phyloP scores from a whole-genome alignment of 202 grass and related monocot species.

The Zizania palustris region DNA sequence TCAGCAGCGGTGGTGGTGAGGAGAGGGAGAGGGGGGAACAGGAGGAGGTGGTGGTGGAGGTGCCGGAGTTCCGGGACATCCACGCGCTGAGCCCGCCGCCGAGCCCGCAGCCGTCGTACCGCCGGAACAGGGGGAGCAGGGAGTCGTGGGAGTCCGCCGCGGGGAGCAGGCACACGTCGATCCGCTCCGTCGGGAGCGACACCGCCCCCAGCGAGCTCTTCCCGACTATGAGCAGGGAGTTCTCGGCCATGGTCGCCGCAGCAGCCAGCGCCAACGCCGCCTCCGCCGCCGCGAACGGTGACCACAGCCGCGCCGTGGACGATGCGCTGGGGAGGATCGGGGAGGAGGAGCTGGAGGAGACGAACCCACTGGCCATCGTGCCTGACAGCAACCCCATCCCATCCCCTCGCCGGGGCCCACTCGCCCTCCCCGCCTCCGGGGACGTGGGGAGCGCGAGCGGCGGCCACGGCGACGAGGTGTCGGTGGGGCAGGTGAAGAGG shows the following conservation, averaged over 20 bases:
- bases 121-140: slow-evolving; percentile 32
- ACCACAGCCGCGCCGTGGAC: slow-evolving; percentile 23
- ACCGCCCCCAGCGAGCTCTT: slow-evolving; percentile 66
- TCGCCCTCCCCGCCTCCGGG: neutral
- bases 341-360: slow-evolving; percentile 83
- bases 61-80: slow-evolving; percentile 61
- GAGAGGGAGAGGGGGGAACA: neutral
- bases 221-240: slow-evolving; percentile 73
- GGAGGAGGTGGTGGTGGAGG: slow-evolving; percentile 46
- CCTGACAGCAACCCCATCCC: slow-evolving; percentile 88
- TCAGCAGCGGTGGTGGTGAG: slow-evolving; percentile 33
- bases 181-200: slow-evolving; percentile 72
- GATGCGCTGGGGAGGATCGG: slow-evolving; percentile 57
- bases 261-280: slow-evolving; percentile 34
- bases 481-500: slow-evolving; percentile 74
- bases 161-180: slow-evolving; percentile 69
- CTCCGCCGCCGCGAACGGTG: slow-evolving; percentile 15
- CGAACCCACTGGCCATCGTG: slow-evolving; percentile 86
- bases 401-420: slow-evolving; percentile 50
- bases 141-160: slow-evolving; percentile 55
- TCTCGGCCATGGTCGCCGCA: slow-evolving; percentile 65
- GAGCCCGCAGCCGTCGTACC: slow-evolving; percentile 54
- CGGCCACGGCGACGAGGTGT: slow-evolving; percentile 40
- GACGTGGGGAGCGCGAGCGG: neutral
- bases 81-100: slow-evolving; percentile 62